A percentile compares a stretch with the other conserved stretches of the same genome.
Conservation (phyloP, 1,139 yeast genomes). For the Hyphopichia khmerensis region DNA sequence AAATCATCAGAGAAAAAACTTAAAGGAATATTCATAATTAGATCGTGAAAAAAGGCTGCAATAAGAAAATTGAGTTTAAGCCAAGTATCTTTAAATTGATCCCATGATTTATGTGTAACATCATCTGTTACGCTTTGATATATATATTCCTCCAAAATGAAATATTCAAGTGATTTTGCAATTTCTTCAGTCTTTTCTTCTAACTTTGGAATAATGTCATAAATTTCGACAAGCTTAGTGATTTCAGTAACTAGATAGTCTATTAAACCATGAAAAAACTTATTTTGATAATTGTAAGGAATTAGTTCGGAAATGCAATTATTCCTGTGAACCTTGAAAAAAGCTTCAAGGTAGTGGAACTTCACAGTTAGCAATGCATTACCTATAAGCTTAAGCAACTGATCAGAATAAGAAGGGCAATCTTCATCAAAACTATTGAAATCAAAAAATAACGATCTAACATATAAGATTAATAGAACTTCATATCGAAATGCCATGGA, state of each 20-base stretch:
- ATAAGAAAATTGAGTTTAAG: slow-evolving; percentile 19
- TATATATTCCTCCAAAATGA: slow-evolving; percentile 12
- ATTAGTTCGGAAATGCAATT: not conserved
- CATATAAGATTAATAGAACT: slow-evolving; percentile 19
- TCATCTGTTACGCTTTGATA: slow-evolving; percentile 20
- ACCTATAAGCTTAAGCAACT: slow-evolving; percentile 1
- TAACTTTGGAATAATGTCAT: not conserved
- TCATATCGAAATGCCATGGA: slow-evolving; percentile 29
- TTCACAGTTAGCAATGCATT: slow-evolving; percentile 4
- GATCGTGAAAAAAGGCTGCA: slow-evolving; percentile 10
- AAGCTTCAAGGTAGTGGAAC: slow-evolving; percentile 4
- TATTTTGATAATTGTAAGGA: not conserved
- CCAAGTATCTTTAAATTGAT: slow-evolving; percentile 23
- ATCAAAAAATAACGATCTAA: slow-evolving; percentile 17
- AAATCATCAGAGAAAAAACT: not conserved
- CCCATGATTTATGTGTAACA: slow-evolving; percentile 15
- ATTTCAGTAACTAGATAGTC: not conserved
- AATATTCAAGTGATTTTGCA: not conserved
- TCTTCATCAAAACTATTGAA: not conserved
- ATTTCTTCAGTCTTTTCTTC: not conserved
- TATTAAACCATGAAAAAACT: not conserved
- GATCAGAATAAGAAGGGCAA: not conserved
- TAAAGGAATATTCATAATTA: not conserved
- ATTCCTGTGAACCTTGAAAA: slow-evolving; percentile 2
- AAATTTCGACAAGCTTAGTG: slow-evolving; percentile 1